A percentile compares a stretch with the other conserved stretches of the same genome.
Conservation (phyloP, 495 filamentous ascomycete species). For the Penicillium egyptiacum region DNA sequence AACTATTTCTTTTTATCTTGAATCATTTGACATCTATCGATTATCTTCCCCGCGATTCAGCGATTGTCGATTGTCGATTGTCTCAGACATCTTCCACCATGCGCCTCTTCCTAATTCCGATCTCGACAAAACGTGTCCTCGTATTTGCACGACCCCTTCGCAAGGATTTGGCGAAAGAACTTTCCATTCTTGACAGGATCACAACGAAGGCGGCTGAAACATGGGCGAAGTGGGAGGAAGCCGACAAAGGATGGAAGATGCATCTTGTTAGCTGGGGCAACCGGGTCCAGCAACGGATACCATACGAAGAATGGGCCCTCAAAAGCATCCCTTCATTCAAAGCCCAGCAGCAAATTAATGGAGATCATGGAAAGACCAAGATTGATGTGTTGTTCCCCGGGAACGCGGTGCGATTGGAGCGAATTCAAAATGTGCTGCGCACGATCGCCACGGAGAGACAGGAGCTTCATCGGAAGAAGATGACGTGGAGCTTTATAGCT, state of each 20-base stretch:
- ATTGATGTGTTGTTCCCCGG: conserved; percentile 78
- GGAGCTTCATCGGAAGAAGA: conserved; percentile 66
- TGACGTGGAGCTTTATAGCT: conserved; percentile 76
- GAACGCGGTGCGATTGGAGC: conserved; percentile 61
- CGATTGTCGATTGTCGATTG: not conserved
- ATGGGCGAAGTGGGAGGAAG: conserved; percentile 86
- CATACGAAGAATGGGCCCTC: conserved; percentile 95
- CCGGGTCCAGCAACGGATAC: conserved; percentile 76
- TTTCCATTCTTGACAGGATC: conserved; percentile 59
- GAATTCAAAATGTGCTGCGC: conserved; percentile 59
- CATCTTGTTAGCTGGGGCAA: conserved; percentile 84
- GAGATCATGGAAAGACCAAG: conserved; percentile 61
- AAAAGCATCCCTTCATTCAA: conserved; percentile 90
- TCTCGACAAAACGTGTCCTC: conserved; percentile 86
- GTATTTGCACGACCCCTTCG: conserved; percentile 84
- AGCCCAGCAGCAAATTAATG: conserved; percentile 59
- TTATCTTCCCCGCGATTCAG: not conserved
- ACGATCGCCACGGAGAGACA: conserved; percentile 75
- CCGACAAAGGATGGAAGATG: conserved; percentile 83
- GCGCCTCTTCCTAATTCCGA: conserved; percentile 93
- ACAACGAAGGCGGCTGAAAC: conserved; percentile 66
- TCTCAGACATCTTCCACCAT: conserved; percentile 47
- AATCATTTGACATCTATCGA: not conserved
- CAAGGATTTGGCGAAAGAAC: conserved; percentile 45
- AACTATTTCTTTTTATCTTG: not conserved